Conservation (phyloP, 345 rosid species). For the Psidium friedrichsthalianum region DNA sequence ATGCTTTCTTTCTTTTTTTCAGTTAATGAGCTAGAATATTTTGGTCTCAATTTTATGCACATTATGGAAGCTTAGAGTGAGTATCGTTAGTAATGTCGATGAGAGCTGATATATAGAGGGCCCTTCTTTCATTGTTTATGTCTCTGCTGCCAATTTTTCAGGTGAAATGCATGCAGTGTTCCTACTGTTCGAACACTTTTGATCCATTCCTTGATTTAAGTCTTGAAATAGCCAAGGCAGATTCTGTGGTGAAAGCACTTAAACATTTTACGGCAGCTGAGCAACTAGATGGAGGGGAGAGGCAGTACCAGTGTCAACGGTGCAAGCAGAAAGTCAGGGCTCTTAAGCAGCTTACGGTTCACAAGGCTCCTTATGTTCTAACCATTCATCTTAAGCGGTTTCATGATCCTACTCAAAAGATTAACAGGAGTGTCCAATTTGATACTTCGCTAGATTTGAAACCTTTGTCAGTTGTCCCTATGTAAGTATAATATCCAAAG, state of each 20-base stretch:
- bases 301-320: slow-evolving; percentile 72
- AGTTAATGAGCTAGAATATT: not conserved
- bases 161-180: slow-evolving; percentile 76
- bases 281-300: slow-evolving; percentile 80
- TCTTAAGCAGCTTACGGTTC: slow-evolving; percentile 69
- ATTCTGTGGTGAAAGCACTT: slow-evolving; percentile 62
- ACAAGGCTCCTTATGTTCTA: slow-evolving; percentile 80
- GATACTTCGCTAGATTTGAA: slow-evolving; percentile 58
- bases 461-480: slow-evolving; percentile 61
- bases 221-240: slow-evolving; percentile 80
- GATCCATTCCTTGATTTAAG: slow-evolving; percentile 92
- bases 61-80: not conserved
- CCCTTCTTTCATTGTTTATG: not conserved
- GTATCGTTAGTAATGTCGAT: not conserved
- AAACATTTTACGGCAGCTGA: slow-evolving; percentile 69
- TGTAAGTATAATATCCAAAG: slow-evolving; percentile 45
- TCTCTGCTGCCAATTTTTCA: slow-evolving; percentile 9
- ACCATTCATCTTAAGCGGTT: slow-evolving; percentile 86
- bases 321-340: slow-evolving; percentile 93
- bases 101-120: not conserved
- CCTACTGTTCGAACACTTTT: slow-evolving; percentile 64
- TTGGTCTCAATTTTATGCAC: not conserved
- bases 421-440: slow-evolving; percentile 64
- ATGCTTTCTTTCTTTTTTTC: not conserved
- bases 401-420: slow-evolving; percentile 64